Base-by-base conservation (phyloP, 192 early-diverging fungal genomes). In the Gigaspora rosea region DNA sequence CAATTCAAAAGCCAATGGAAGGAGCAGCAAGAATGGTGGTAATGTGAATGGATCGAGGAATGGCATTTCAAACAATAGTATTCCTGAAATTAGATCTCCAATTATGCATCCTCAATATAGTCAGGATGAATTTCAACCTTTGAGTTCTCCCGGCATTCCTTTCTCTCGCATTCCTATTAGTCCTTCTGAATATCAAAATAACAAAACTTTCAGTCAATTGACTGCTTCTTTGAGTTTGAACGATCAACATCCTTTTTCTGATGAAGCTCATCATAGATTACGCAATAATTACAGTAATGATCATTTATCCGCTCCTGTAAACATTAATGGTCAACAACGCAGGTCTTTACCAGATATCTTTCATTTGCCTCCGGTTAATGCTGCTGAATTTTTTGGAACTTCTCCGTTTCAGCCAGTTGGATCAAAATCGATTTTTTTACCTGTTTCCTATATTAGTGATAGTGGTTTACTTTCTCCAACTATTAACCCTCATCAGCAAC, bases 301-400 rank as follows among this genome's bases (percentile, higher is more conserved):
- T 70, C 83, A 82, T 75, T 71, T 84, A 71, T 73, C 80, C 16
- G 80, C 83, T 3, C 83, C 83, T 4, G 65, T 84, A 22, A 80
- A 81, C 4, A 84, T 84, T 48, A 75, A 67, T 33, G 46, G 27
- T 20, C 58, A 46, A 27, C 75, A 79, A 16, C 83, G 81, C 33
- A 75, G 83, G n/a, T 84, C 83, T 3, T 67, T 84, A 2, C 83
- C 83, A 15, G 80, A 84, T 58, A 84, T 84, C 22, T 84, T 82
- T 71, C 73, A 77, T 27, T 71, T 79, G 50, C 65, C 50, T 22
- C 76, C 63, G 2, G 33, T 33, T 62, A 62, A 62, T 62, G 33
- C 22, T 12, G 61, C 68, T 56, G 32, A 79, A 54, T 4, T 76
- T 75, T 52, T 68, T 41, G 80, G 80, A 63, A 49, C 58, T 16